Conservation (phyloP, 2,329 filamentous ascomycete genomes). For the Arthrinium puccinioides region DNA sequence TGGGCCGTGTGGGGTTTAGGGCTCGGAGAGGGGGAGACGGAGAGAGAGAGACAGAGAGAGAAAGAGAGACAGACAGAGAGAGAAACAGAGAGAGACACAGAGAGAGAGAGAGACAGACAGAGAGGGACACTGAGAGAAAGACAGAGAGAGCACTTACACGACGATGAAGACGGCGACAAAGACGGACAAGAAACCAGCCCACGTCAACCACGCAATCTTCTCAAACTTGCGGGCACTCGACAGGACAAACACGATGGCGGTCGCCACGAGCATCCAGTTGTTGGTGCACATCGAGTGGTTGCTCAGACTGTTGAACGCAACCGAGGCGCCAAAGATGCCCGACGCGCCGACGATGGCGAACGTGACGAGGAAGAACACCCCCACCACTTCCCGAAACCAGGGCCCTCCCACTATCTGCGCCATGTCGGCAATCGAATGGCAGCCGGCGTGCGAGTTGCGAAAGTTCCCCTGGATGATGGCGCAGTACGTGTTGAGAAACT, state of each 20-base stretch:
- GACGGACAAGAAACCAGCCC: slow-evolving; percentile 51
- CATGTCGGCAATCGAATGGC: slow-evolving; percentile 45
- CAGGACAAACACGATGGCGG: slow-evolving; percentile 36
- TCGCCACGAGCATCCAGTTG: slow-evolving; percentile 47
- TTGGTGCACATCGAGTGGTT: slow-evolving; percentile 51
- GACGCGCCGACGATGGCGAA: slow-evolving; percentile 49
- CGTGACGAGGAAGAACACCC: slow-evolving; percentile 47
- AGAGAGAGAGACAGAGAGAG: background rate
- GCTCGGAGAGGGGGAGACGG: background rate
- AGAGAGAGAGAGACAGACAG: background rate
- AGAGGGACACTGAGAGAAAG: background rate
- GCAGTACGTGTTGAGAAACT: slow-evolving; percentile 28
- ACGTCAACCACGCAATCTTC: slow-evolving; percentile 55
- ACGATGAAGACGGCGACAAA: slow-evolving; percentile 51
- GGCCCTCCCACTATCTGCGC: slow-evolving; percentile 45
- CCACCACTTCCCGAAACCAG: slow-evolving; percentile 43
- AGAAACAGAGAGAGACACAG: background rate
- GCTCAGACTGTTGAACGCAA: slow-evolving; percentile 52
- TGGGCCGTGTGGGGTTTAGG: background rate
- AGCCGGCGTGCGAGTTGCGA: slow-evolving; percentile 28
- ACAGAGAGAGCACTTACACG: slow-evolving; percentile 27
- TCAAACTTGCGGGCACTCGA: slow-evolving; percentile 51
- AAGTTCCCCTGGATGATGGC: slow-evolving; percentile 32
- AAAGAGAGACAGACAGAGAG: background rate
- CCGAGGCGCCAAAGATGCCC: slow-evolving; percentile 52